Percentiles rank a stretch among this genome's conserved stretches.
Conservation (phyloP, 345 rosid genomes). For the Salix arbutifolia region DNA sequence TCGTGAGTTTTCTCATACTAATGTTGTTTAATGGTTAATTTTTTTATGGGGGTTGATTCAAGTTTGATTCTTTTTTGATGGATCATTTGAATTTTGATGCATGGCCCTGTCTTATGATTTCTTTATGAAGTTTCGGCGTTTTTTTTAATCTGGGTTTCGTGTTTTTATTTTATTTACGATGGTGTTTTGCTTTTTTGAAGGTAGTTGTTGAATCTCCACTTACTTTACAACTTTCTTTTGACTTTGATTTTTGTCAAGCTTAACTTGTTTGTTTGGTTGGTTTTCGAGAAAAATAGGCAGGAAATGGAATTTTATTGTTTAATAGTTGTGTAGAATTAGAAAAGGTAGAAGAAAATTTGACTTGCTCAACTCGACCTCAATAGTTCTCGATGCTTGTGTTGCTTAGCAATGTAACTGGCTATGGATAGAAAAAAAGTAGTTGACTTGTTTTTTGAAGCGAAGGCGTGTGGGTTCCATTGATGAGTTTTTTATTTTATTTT, state of each 20-base stretch:
- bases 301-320: background rate
- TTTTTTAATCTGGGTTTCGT: background rate
- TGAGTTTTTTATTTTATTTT: background rate
- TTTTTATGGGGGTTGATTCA: background rate
- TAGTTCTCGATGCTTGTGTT: background rate
- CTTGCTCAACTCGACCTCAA: background rate
- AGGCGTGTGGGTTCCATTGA: background rate
- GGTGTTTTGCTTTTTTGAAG: background rate
- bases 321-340: background rate
- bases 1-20: constrained; percentile 48
- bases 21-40: background rate
- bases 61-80: background rate
- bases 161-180: background rate
- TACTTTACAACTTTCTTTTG: background rate
- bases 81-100: background rate
- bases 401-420: background rate
- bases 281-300: background rate
- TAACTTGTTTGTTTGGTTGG: background rate
- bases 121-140: background rate
- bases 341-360: background rate
- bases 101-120: background rate
- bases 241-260: background rate
- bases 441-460: background rate
- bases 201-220: background rate
- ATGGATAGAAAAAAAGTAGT: background rate